These are phyloP conservation scores for Acephala macrosclerotiorum DNA, from an alignment of 2,329 filamentous ascomycete genomes.

Conservation along the genomic window DNA sequence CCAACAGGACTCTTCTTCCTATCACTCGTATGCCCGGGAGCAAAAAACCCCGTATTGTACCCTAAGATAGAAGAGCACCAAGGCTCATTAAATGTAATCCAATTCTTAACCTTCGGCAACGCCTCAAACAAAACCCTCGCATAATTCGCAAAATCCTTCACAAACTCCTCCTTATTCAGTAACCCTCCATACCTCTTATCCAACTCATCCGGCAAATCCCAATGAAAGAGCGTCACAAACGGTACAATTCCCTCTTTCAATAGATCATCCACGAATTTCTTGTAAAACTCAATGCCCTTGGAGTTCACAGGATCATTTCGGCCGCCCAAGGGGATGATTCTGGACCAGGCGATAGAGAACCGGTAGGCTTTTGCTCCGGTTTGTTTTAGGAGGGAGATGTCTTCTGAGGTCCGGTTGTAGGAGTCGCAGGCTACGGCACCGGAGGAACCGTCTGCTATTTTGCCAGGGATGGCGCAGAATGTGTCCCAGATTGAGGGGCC, in stretches of 20 bases:
- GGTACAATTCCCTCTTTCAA: constrained; percentile 79
- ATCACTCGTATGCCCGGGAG: constrained; percentile 83
- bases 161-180: constrained; percentile 82
- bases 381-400: constrained; percentile 79
- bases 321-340: constrained; percentile 86
- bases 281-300: constrained; percentile 78
- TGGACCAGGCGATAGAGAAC: constrained; percentile 85
- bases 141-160: constrained; percentile 81
- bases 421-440: constrained; percentile 86
- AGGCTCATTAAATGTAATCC: constrained; percentile 92
- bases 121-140: constrained; percentile 78
- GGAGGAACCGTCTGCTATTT: constrained; percentile 79
- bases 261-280: constrained; percentile 80
- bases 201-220: constrained; percentile 83
- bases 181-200: constrained; percentile 84
- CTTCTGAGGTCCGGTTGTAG: constrained; percentile 79
- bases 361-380: constrained; percentile 79
- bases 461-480: constrained; percentile 83
- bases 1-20: constrained; percentile 73
- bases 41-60: constrained; percentile 79
- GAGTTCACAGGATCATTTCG: constrained; percentile 84
- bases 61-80: constrained; percentile 85
- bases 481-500: constrained; percentile 88
- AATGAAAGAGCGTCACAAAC: constrained; percentile 86
- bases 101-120: constrained; percentile 80